These are phyloP conservation scores for Vicia faba DNA, from an alignment of 306 rosid genomes.

Conservation along the genomic window DNA sequence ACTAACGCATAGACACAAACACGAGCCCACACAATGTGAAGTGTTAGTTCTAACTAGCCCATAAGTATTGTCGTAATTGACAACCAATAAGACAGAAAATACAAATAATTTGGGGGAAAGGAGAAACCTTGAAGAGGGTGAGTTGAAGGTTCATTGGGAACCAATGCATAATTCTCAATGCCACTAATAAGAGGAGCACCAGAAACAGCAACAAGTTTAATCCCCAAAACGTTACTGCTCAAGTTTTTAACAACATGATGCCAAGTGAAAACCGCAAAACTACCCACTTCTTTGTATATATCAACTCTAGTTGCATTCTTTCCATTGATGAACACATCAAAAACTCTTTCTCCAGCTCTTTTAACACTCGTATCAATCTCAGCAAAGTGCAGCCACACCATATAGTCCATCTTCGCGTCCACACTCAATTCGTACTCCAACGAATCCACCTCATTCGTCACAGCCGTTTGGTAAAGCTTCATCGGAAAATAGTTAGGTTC, in stretches of 20 bases:
- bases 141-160: constrained; percentile 76
- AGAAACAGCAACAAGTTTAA: constrained; percentile 58
- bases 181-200: constrained; percentile 74
- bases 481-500: constrained; percentile 72
- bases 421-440: constrained; percentile 67
- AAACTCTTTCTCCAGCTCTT: constrained; percentile 73
- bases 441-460: constrained; percentile 32
- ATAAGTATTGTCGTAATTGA: not conserved
- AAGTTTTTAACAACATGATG: constrained; percentile 61
- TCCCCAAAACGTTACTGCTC: constrained; percentile 51
- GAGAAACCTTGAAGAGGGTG: constrained; percentile 76
- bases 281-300: constrained; percentile 65
- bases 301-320: constrained; percentile 64
- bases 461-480: constrained; percentile 78
- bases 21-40: not conserved
- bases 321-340: constrained; percentile 65
- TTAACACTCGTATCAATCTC: constrained; percentile 77
- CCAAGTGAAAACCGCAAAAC: constrained; percentile 66
- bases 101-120: not conserved
- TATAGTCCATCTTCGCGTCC: constrained; percentile 89
- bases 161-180: constrained; percentile 84
- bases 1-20: not conserved
- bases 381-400: constrained; percentile 89
- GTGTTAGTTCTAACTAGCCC: not conserved
- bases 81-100: not conserved